Evolutionary conservation across 1,284 basidiomycete species (phyloP).

Genomic region (Athelia psychrophila): DNA sequence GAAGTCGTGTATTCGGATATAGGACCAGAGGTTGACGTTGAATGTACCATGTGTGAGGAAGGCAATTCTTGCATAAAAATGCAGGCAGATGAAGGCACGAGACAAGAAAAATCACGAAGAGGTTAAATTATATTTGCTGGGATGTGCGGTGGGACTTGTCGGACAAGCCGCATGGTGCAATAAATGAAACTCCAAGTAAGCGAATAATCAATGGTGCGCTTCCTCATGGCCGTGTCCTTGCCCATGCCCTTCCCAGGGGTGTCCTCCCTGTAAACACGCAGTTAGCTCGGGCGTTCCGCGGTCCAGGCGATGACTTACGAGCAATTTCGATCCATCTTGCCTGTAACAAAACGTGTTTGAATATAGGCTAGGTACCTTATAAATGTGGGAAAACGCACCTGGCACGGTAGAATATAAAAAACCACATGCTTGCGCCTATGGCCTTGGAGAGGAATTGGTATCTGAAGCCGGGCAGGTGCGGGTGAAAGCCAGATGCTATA

Average conservation of each 20-base stretch:
- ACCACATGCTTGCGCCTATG: conserved; percentile 93
- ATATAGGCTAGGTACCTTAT: conserved; percentile 4
- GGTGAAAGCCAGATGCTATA: conserved; percentile 74
- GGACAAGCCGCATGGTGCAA: too few relatives aligned
- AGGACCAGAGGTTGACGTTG: too few relatives aligned
- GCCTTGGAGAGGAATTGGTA: conserved; percentile 81
- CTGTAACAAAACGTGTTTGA: conserved; percentile 31
- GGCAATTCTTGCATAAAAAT: too few relatives aligned
- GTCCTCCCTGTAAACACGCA: neutral
- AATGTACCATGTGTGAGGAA: too few relatives aligned
- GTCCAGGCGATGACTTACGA: conserved; percentile 40
- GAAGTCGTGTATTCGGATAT: too few relatives aligned
- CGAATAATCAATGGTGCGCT: neutral
- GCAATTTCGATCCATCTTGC: conserved; percentile 71
- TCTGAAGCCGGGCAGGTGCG: conserved; percentile 76
- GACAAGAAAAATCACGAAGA: too few relatives aligned
- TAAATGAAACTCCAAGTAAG: too few relatives aligned
- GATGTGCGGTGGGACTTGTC: too few relatives aligned
- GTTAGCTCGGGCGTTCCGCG: neutral
- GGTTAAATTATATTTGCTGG: too few relatives aligned
- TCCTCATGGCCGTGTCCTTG: neutral
- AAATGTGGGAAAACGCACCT: conserved; percentile 54
- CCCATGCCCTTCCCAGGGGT: neutral
- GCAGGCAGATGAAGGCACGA: too few relatives aligned
- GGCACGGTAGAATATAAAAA: conserved; percentile 95